Conservation (phyloP, 2,329 filamentous ascomycete genomes). For the Rutstroemia sp. region DNA sequence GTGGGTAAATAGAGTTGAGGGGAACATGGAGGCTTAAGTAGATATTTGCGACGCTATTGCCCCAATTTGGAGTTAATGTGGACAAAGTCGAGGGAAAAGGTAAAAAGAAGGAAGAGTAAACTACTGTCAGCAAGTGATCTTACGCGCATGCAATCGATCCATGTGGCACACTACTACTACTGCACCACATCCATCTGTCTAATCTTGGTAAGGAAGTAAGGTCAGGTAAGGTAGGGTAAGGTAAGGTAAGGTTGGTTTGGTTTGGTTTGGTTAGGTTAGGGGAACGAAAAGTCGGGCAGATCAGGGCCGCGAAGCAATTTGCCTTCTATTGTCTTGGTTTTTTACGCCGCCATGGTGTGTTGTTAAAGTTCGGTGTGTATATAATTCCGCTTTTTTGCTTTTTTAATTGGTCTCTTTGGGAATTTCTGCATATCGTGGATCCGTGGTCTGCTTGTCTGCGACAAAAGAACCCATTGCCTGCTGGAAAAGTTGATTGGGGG, state of each 20-base stretch:
- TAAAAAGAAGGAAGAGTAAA: not conserved
- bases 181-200: not conserved
- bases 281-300: not conserved
- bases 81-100: not conserved
- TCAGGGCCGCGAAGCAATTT: slow-evolving; percentile 4
- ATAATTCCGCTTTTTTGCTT: not conserved
- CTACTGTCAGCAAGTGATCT: slow-evolving; percentile 10
- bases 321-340: not conserved
- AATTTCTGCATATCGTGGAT: not conserved
- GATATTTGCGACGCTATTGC: not conserved
- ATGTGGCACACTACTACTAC: slow-evolving; percentile 5
- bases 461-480: not conserved
- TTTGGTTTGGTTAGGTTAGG: not conserved
- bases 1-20: slow-evolving; percentile 3
- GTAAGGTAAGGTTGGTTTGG: too few species aligned
- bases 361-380: not conserved
- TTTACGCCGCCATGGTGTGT: not conserved
- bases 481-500: not conserved
- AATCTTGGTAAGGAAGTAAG: not conserved
- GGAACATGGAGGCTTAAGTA: slow-evolving; percentile 12
- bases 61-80: not conserved
- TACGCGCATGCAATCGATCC: slow-evolving; percentile 7
- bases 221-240: not conserved
- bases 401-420: not conserved
- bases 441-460: not conserved